Base-by-base conservation (phyloP, 768 basidiomycete species). In the Rhodosporidiobolus odoratus region DNA sequence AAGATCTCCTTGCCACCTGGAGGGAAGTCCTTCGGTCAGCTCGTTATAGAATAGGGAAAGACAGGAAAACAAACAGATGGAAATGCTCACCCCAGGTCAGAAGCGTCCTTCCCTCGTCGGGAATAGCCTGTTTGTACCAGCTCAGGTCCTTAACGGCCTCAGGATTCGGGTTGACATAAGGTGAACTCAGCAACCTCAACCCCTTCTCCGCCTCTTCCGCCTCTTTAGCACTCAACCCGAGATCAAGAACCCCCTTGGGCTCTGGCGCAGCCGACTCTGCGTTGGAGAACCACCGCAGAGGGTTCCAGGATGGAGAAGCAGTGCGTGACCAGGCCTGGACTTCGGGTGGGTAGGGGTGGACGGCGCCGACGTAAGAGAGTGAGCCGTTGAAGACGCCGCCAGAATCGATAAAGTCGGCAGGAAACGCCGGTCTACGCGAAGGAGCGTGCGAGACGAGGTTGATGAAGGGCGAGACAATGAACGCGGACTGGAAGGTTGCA, bases 161-260 rank as follows among this genome's bases (percentile, higher is more conserved):
- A n/a, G 66, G 63, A n/a, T 65, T 65, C 48, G 71, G 71, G 50
- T 69, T 73, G 68, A 68, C 59, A 48, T 73, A 69, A 25, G 72
- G 72, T 34, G 50, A 54, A 23, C 43, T 57, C 40, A 73, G 53
- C 43, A 73, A 38, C n/a, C 34, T 61, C 19, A 58, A 9, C 3
- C 68, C 72, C 15, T 58, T 48, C 12, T 41, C 58, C 27, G 37
- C 71, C 17, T n/a, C 9, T 47, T 54, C 66, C 25, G 58, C 30
- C 23, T 40, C 21, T 1, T 54, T 30, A 12, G 35, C 58, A 5
- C 38, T 34, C 45, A 15, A 4, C 1, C 5, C 16, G 17, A 27
- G 10, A 15, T 58, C n/a, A 10, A 21, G 2, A 8, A 54, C 7
- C 21, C 13, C 32, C 19, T 37, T 15, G 16, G 27, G 56, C 15